Evolutionary conservation across 257 asterid species (phyloP).

Genomic region (Solanum tarijense): DNA sequence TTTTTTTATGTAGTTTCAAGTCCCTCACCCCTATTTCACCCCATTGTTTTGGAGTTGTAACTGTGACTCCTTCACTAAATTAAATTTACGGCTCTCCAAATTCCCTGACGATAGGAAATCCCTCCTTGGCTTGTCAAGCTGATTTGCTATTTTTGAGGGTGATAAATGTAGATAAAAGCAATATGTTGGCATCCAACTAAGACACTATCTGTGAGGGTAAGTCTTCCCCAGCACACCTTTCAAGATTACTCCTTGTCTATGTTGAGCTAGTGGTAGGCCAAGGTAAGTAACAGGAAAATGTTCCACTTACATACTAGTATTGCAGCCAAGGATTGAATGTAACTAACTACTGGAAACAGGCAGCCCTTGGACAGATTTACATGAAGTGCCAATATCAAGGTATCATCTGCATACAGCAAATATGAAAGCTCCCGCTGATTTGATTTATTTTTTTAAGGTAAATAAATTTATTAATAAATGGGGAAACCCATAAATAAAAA

Average conservation of each 20-base stretch:
- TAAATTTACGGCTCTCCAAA: not conserved
- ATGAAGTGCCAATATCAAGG: not conserved
- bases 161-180: not conserved
- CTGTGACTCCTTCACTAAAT: not conserved
- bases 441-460: not conserved
- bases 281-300: not conserved
- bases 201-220: not conserved
- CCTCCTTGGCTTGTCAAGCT: not conserved
- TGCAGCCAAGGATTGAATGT: not conserved
- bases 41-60: not conserved
- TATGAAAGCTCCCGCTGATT: not conserved
- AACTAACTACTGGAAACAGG: not conserved
- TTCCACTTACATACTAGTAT: not conserved
- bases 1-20: not conserved
- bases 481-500: not conserved
- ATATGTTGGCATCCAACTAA: not conserved
- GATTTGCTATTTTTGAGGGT: not conserved
- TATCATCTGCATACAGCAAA: not conserved
- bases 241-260: not conserved
- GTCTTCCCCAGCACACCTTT: not conserved
- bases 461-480: not conserved
- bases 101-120: not conserved
- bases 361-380: not conserved
- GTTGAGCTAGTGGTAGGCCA: not conserved
- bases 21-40: not conserved